A percentile compares a stretch with the other conserved stretches of the same genome.
Conservation (phyloP, 176 grass and related monocot genomes). For the Phoenix roebelenii region DNA sequence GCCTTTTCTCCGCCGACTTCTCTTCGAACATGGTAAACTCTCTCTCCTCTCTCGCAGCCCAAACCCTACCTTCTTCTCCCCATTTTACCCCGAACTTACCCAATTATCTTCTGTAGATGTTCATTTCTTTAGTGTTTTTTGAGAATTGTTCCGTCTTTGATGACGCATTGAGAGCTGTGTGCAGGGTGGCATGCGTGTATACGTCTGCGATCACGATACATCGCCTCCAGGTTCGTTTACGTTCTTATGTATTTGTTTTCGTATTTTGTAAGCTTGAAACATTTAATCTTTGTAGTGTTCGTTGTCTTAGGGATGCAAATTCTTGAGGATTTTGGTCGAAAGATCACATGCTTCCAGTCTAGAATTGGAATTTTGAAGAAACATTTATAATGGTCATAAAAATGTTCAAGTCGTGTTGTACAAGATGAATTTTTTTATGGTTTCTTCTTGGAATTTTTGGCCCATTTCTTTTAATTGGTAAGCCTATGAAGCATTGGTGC, state of each 20-base stretch:
- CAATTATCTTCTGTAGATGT: too few species aligned
- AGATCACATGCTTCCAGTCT: neutral
- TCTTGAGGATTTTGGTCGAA: conserved; percentile 14
- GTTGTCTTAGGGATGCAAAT: conserved; percentile 12
- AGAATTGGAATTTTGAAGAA: too few species aligned
- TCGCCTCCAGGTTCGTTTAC: conserved; percentile 40
- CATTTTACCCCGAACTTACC: neutral
- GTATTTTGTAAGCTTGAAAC: conserved; percentile 1
- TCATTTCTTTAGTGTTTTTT: neutral
- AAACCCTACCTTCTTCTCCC: neutral
- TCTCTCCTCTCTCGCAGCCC: too few species aligned
- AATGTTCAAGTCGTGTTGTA: too few species aligned
- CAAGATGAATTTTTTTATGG: too few species aligned
- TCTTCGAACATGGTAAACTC: conserved; percentile 14
- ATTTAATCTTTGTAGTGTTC: conserved; percentile 18
- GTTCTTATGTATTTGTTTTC: conserved; percentile 21
- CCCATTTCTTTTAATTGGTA: too few species aligned
- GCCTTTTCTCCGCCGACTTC: conserved; percentile 11
- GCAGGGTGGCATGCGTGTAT: conserved; percentile 34
- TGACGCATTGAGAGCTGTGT: conserved; percentile 5
- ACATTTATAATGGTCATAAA: too few species aligned
- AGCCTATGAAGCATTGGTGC: too few species aligned
- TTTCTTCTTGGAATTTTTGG: too few species aligned
- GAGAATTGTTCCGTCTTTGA: too few species aligned
- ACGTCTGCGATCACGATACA: conserved; percentile 29